Conservation (phyloP, 805 yeast species). For the Starmerella floricola region DNA sequence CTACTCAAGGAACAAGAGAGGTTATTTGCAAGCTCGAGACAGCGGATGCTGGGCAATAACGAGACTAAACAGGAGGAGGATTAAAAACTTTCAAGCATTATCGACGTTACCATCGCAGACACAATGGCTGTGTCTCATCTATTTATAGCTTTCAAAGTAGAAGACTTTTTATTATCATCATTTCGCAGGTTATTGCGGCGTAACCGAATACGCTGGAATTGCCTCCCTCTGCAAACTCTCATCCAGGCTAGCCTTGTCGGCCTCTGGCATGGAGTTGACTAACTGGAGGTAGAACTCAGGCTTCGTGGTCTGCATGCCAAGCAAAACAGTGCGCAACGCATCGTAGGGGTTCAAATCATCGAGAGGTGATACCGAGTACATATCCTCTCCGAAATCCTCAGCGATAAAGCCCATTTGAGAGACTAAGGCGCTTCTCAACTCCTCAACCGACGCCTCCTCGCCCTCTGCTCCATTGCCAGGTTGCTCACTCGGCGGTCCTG, state of each 20-base stretch:
- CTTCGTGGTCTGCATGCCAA: constrained; percentile 39
- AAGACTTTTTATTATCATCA: too few relatives aligned
- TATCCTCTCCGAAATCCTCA: constrained; percentile 72
- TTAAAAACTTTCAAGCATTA: too few relatives aligned
- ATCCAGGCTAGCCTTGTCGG: constrained; percentile 30
- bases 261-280: constrained; percentile 32
- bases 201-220: not conserved
- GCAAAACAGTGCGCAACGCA: constrained; percentile 46
- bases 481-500: constrained; percentile 4
- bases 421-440: not conserved
- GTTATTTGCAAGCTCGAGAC: constrained; percentile 42
- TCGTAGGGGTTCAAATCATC: constrained; percentile 64
- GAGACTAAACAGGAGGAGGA: constrained; percentile 8
- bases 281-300: constrained; percentile 38
- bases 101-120: too few relatives aligned
- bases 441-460: constrained; percentile 1
- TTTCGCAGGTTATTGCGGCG: too few relatives aligned
- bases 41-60: constrained; percentile 20
- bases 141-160: too few relatives aligned
- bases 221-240: constrained; percentile 23
- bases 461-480: constrained; percentile 23
- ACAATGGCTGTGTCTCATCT: too few relatives aligned
- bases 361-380: constrained; percentile 65
- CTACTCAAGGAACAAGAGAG: constrained; percentile 84
- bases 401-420: constrained; percentile 29